These are phyloP conservation scores for Castanea mollissima DNA, from an alignment of 306 rosid genomes.

Conservation along the genomic window DNA sequence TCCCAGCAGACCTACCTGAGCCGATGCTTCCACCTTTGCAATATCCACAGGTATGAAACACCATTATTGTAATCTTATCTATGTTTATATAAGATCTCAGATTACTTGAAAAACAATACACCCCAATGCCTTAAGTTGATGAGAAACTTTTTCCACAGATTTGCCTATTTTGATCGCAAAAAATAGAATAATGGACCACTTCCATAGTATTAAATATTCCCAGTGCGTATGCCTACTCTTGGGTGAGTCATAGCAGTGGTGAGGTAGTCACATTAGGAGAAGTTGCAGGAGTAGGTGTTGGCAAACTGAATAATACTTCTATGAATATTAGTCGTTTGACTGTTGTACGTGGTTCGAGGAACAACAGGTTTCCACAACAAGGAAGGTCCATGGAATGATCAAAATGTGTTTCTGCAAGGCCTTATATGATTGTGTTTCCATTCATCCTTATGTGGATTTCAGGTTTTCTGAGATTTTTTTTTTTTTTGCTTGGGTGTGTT, in stretches of 20 bases:
- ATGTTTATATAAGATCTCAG: not conserved
- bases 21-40: constrained; percentile 61
- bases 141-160: not conserved
- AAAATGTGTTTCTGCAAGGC: not conserved
- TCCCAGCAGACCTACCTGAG: constrained; percentile 38
- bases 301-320: not conserved
- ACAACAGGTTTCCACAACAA: not conserved
- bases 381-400: not conserved
- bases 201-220: not conserved
- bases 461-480: no score
- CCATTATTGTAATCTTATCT: not conserved
- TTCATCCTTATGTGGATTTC: no score
- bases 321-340: no score
- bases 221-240: not conserved
- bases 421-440: not conserved
- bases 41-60: constrained; percentile 55
- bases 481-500: no score
- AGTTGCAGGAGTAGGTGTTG: no score
- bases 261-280: not conserved
- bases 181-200: not conserved
- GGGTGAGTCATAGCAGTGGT: not conserved
- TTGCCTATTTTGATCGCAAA: not conserved
- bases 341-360: not conserved
- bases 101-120: constrained; percentile 1
- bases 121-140: not conserved